Conservation (phyloP, 257 asterid genomes). For the Jacaranda mimosifolia region DNA sequence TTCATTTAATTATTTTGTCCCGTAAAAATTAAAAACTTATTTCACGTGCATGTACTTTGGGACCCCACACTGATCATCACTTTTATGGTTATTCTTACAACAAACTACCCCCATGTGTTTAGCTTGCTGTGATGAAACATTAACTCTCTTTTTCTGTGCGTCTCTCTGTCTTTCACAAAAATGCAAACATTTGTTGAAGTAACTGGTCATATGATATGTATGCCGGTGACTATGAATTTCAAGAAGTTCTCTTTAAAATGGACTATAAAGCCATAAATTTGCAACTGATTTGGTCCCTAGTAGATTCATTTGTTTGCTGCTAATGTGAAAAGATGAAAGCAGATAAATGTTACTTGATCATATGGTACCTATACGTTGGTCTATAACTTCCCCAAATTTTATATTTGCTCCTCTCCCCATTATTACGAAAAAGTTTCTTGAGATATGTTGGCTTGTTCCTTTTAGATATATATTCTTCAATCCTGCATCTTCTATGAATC, state of each 20-base stretch:
- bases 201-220: not conserved
- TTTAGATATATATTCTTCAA: not conserved
- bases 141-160: not conserved
- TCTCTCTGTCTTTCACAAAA: not conserved
- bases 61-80: not conserved
- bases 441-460: not conserved
- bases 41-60: not conserved
- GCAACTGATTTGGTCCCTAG: not conserved
- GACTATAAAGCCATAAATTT: not conserved
- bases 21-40: not conserved
- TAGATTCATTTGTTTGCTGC: not conserved
- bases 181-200: not conserved
- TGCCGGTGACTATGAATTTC: not conserved
- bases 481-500: not conserved
- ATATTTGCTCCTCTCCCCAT: not conserved
- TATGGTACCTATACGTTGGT: conserved; percentile 1
- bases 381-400: not conserved
- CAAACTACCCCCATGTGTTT: not conserved
- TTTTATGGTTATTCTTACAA: not conserved
- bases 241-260: not conserved
- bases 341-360: not conserved
- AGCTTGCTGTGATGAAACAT: not conserved
- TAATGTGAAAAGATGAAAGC: not conserved
- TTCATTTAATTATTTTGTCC: not conserved
- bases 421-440: not conserved